phyloP scores from a whole-genome alignment of 225 moss, liverwort and hornwort species.

The Marchantia paleacea region DNA sequence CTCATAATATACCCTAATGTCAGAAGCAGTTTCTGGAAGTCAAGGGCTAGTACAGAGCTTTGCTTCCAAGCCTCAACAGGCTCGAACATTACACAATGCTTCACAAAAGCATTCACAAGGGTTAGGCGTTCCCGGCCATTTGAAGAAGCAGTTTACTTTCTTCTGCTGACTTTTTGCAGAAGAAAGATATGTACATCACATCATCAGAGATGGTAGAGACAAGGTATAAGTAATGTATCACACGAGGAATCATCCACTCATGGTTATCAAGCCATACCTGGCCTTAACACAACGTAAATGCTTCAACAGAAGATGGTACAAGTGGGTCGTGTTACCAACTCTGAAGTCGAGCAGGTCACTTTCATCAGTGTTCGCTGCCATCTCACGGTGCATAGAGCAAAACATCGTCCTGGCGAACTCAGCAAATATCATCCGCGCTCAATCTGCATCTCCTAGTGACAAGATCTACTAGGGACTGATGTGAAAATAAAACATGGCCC shows the following conservation, averaged over 20 bases:
- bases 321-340: conserved; percentile 6
- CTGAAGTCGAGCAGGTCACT: background rate
- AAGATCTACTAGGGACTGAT: background rate
- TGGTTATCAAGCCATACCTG: background rate
- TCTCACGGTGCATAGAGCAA: background rate
- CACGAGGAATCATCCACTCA: background rate
- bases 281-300: background rate
- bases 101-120: background rate
- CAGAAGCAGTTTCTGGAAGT: background rate
- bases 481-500: background rate
- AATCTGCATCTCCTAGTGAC: background rate
- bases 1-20: background rate
- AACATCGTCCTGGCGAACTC: background rate
- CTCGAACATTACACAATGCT: background rate
- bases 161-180: background rate
- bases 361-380: background rate
- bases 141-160: background rate
- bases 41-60: background rate
- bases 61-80: background rate
- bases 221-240: background rate
- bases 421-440: conserved; percentile 1
- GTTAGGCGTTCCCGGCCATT: background rate
- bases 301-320: background rate
- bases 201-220: background rate
- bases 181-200: conserved; percentile 4